Conservation (phyloP, 2,329 filamentous ascomycete genomes). For the Colletotrichum lindemuthianum region DNA sequence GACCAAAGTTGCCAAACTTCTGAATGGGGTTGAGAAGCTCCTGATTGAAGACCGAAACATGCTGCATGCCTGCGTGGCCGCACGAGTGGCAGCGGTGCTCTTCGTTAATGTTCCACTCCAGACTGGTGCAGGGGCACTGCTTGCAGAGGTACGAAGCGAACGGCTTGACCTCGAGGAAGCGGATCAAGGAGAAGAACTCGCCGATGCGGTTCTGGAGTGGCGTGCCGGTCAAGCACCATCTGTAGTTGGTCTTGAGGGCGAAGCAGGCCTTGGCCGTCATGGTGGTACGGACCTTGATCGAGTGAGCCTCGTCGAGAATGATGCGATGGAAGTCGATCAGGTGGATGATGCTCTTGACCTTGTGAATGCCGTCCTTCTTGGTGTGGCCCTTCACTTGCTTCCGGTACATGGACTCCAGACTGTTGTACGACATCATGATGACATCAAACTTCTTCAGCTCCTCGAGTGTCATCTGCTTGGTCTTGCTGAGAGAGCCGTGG, state of each 20-base stretch:
- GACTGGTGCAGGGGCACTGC: slow-evolving; percentile 78
- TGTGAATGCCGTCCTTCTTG: slow-evolving; percentile 81
- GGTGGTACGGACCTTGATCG: slow-evolving; percentile 89
- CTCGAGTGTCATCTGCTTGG: slow-evolving; percentile 78
- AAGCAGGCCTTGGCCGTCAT: slow-evolving; percentile 97
- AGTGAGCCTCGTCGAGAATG: slow-evolving; percentile 95
- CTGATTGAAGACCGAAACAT: slow-evolving; percentile 82
- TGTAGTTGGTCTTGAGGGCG: slow-evolving; percentile 85
- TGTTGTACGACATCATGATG: slow-evolving; percentile 96
- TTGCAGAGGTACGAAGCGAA: slow-evolving; percentile 97
- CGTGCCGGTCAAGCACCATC: slow-evolving; percentile 96
- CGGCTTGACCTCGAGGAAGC: slow-evolving; percentile 88
- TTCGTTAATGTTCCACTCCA: slow-evolving; percentile 85
- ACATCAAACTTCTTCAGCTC: slow-evolving; percentile 88
- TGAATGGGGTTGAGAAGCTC: slow-evolving; percentile 89
- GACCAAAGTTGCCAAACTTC: slow-evolving; percentile 67
- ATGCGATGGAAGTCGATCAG: slow-evolving; percentile 87
- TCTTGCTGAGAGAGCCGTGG: slow-evolving; percentile 86
- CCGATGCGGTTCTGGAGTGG: slow-evolving; percentile 97
- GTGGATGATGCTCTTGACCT: slow-evolving; percentile 84
- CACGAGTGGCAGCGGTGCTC: slow-evolving; percentile 78
- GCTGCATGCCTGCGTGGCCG: slow-evolving; percentile 53
- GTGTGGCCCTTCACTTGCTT: slow-evolving; percentile 93
- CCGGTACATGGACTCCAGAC: slow-evolving; percentile 89
- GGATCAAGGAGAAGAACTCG: slow-evolving; percentile 93